These are phyloP conservation scores for Monosporascus sp. DNA, from an alignment of 2,329 filamentous ascomycete genomes.

Conservation along the genomic window DNA sequence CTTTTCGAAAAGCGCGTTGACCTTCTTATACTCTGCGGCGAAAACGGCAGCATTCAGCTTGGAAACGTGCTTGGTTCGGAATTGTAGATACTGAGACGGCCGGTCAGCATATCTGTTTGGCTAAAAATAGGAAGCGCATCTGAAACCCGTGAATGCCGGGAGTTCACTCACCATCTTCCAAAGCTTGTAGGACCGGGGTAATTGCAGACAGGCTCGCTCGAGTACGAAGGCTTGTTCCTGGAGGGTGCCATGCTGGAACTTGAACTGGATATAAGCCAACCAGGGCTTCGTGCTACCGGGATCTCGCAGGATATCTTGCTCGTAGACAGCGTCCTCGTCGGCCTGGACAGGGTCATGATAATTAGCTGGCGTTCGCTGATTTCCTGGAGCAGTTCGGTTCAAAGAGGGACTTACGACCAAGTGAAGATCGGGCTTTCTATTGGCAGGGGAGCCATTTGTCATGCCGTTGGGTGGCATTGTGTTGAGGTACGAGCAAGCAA, in stretches of 20 bases:
- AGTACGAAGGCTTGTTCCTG: conserved; percentile 83
- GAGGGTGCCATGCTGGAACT: conserved; percentile 75
- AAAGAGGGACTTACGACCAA: conserved; percentile 36
- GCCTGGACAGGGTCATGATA: conserved; percentile 44
- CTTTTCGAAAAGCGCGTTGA: conserved; percentile 90
- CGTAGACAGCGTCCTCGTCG: conserved; percentile 90
- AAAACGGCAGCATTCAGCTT: conserved; percentile 79
- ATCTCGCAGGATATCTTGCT: conserved; percentile 89
- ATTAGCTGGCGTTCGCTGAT: neutral
- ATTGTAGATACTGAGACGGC: conserved; percentile 66
- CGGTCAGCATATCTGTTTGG: conserved; percentile 9
- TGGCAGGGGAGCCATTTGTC: conserved; percentile 22
- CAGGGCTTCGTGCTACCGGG: conserved; percentile 85
- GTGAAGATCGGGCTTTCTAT: conserved; percentile 40
- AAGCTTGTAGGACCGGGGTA: conserved; percentile 94
- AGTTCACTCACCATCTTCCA: conserved; percentile 75
- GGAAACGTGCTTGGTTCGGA: conserved; percentile 75
- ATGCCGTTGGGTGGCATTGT: conserved; percentile 29
- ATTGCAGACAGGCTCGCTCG: conserved; percentile 82
- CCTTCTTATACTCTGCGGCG: conserved; percentile 79
- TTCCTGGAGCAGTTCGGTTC: too few species aligned
- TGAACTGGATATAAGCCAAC: conserved; percentile 91
- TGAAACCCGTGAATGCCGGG: conserved; percentile 2
- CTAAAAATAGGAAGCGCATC: neutral
- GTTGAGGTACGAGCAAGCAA: too few species aligned